Percentiles rank a stretch among this genome's conserved stretches.
These are phyloP conservation scores for Colletotrichum sp. DNA, from an alignment of 2,329 filamentous ascomycete species.

Conservation along the genomic window DNA sequence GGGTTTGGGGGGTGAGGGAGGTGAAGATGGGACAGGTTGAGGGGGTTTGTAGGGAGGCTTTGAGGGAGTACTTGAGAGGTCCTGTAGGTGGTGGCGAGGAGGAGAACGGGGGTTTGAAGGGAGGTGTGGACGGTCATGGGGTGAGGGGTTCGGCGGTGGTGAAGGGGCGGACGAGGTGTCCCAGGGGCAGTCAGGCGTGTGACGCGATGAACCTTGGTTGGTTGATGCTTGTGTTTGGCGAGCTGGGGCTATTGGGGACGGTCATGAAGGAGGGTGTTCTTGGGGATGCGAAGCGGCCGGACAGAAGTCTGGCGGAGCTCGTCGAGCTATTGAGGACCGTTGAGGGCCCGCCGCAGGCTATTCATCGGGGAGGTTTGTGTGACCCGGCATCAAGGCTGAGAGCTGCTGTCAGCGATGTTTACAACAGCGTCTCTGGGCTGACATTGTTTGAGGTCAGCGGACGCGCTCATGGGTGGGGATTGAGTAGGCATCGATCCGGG, in stretches of 20 bases:
- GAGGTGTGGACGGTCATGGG: conserved; percentile 28
- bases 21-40: conserved; percentile 57
- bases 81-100: background rate
- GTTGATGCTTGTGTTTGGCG: conserved; percentile 56
- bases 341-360: conserved; percentile 46
- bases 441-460: conserved; percentile 55
- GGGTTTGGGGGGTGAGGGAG: conserved; percentile 51
- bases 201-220: conserved; percentile 59
- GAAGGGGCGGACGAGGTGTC: conserved; percentile 48
- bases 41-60: conserved; percentile 45
- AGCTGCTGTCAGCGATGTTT: conserved; percentile 52
- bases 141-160: conserved; percentile 24
- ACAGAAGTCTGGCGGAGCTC: conserved; percentile 49
- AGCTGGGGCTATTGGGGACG: conserved; percentile 47
- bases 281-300: conserved; percentile 27
- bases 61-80: conserved; percentile 50
- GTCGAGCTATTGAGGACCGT: conserved; percentile 47
- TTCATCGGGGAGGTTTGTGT: conserved; percentile 49
- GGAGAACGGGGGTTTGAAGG: background rate
- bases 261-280: conserved; percentile 35
- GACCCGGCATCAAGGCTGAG: conserved; percentile 54
- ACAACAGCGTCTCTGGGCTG: conserved; percentile 53
- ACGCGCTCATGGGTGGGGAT: conserved; percentile 52
- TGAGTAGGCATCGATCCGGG: conserved; percentile 42
- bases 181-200: conserved; percentile 53